A percentile compares a stretch with the other conserved stretches of the same genome.
Evolutionary conservation across 202 grass and related monocot species (phyloP).

Genomic region (Cymbopogon flexuosus): DNA sequence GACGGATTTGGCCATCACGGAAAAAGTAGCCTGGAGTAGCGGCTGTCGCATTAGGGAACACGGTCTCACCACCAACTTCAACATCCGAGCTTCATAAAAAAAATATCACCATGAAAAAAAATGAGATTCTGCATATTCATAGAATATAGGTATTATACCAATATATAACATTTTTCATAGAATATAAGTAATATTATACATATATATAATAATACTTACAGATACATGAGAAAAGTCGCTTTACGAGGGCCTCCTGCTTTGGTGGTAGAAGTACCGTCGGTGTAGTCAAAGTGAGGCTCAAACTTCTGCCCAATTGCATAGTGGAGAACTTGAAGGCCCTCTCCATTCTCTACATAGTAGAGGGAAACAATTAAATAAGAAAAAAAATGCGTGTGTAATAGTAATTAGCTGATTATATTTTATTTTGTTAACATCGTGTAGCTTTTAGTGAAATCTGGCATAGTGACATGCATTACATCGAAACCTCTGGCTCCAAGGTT

Average conservation of each 20-base stretch:
- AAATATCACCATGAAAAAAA: not conserved
- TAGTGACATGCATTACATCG: no score
- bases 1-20: no score
- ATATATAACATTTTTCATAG: not conserved
- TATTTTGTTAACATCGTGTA: no score
- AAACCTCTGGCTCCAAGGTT: no score
- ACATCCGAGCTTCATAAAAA: constrained; percentile 7
- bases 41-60: no score
- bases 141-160: not conserved
- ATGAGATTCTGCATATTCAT: not conserved
- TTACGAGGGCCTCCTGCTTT: constrained; percentile 77
- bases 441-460: no score
- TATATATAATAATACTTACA: constrained; percentile 45
- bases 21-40: no score
- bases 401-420: no score
- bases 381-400: no score
- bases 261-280: constrained; percentile 47
- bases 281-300: constrained; percentile 83
- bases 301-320: constrained; percentile 90
- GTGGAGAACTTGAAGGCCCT: constrained; percentile 91
- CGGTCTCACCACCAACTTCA: no score
- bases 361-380: not conserved
- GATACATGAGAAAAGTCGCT: constrained; percentile 92
- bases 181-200: not conserved
- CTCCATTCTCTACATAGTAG: constrained; percentile 61